Percentiles rank a stretch among this genome's conserved stretches.
phyloP scores from a whole-genome alignment of 371 early-diverging fungal genomes.

The Coemansia sp. region DNA sequence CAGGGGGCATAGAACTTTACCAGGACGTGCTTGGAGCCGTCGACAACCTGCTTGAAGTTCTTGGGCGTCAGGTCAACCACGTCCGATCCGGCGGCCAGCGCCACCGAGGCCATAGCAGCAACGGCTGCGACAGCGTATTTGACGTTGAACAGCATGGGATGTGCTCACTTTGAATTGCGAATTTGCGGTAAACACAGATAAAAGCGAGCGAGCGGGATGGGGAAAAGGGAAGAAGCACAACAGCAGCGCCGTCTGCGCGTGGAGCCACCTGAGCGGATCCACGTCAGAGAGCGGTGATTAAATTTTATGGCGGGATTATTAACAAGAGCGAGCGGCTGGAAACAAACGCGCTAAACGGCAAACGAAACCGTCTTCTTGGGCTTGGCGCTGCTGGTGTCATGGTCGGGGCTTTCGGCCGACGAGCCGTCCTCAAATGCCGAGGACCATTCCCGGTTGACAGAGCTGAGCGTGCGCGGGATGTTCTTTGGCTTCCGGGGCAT shows the following conservation, averaged over 20 bases:
- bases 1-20: constrained; percentile 87
- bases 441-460: constrained; percentile 37
- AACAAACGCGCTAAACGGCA: constrained; percentile 1
- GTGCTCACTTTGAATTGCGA: background rate
- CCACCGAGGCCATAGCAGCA: constrained; percentile 32
- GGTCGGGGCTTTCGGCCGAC: background rate
- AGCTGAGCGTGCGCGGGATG: constrained; percentile 26
- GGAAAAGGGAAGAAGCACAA: background rate
- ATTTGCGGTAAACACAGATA: constrained; percentile 1
- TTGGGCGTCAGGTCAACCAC: constrained; percentile 58
- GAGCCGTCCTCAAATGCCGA: constrained; percentile 6
- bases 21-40: constrained; percentile 65
- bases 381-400: constrained; percentile 7
- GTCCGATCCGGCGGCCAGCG: constrained; percentile 31
- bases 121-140: constrained; percentile 29
- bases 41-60: constrained; percentile 68
- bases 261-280: background rate
- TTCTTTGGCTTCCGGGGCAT: constrained; percentile 17
- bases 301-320: background rate
- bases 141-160: constrained; percentile 30
- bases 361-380: constrained; percentile 18
- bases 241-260: background rate
- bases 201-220: background rate
- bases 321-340: background rate
- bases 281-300: constrained; percentile 3